Percentiles rank a stretch among this genome's conserved stretches.
Evolutionary conservation across 2,329 filamentous ascomycete species (phyloP).

Genomic region (Ophioceras dolichostomum): DNA sequence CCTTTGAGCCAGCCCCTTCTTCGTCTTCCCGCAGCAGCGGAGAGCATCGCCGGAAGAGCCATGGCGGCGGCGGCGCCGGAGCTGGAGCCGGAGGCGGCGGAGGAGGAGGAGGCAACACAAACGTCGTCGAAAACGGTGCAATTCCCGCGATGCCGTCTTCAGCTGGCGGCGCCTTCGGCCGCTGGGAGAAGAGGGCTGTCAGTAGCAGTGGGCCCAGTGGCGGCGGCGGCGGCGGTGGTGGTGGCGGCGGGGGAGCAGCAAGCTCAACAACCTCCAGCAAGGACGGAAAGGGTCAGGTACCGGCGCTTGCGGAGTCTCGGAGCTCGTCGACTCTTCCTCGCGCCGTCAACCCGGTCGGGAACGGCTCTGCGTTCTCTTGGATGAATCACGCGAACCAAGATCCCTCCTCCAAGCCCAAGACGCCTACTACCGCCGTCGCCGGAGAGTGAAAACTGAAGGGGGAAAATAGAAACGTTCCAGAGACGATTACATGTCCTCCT

Average conservation of each 20-base stretch:
- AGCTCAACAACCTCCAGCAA: constrained; percentile 15
- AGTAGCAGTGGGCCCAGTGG: constrained; percentile 21
- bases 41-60: constrained; percentile 44
- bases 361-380: constrained; percentile 91
- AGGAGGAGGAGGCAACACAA: no score
- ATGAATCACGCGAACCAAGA: constrained; percentile 62
- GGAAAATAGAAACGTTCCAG: no score
- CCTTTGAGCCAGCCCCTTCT: constrained; percentile 37
- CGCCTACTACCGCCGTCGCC: constrained; percentile 21
- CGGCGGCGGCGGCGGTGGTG: no score
- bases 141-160: no score
- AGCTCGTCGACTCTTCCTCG: constrained; percentile 33
- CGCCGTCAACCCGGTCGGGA: constrained; percentile 72
- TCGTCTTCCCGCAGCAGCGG: constrained; percentile 28
- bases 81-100: no score
- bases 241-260: no score
- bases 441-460: constrained; percentile 22
- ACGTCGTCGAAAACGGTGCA: background rate
- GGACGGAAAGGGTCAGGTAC: constrained; percentile 19
- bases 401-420: constrained; percentile 25
- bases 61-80: constrained; percentile 13
- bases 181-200: constrained; percentile 42
- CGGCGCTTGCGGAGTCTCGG: constrained; percentile 18
- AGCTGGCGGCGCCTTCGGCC: no score
- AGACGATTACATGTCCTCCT: no score